Base-by-base conservation (phyloP, 2,329 filamentous ascomycete species). In the Colletotrichum sidae region DNA sequence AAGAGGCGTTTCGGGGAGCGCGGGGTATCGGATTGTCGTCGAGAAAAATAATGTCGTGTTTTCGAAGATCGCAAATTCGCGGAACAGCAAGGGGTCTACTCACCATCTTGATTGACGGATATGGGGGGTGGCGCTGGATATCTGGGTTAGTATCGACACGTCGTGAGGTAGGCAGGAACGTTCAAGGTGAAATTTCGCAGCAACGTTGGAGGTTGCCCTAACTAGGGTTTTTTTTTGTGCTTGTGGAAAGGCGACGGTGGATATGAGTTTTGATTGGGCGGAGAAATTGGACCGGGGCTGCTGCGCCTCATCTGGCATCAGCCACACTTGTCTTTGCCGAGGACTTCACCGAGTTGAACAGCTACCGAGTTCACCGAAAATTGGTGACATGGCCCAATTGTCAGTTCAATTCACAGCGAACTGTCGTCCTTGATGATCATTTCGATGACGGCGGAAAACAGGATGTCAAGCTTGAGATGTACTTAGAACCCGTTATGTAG, bases 131-230 rank as follows among this genome's bases (percentile, higher is more conserved):
- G 62, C 62, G 63, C 63, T 66, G 63, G 63, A 65, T 65, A 62
- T 65, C 63, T 65, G 58, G 63, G 63, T 66, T 66, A 66, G 63
- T 66, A 57, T 66, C 63, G 53, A 63, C 58, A 66, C 58, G 63
- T 63, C 63, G 63, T 63, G 58, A 50, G 58, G 46, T 35, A 59
- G 49, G 46, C 47, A 56, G 52, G 53, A 51, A 37, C 47, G 39
- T 47, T 52, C 54, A 25, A 46, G 34, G 39, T 44, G 52, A 54
- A 54, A 44, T 42, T 34, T 50, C 47, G 47, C 33, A 33, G 35
- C 47, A 6, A 50, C 4, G 46, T 34, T 49, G 46, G 46, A 52
- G 35, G 33, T 45, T 60, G 50, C 58, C 50, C 50, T 55, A 60
- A 38, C n/a, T 51, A 51, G 49, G 49, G 49, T 51, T 49, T 51